Conservation (phyloP, 768 basidiomycete species). For the Termitomyces sp. region DNA sequence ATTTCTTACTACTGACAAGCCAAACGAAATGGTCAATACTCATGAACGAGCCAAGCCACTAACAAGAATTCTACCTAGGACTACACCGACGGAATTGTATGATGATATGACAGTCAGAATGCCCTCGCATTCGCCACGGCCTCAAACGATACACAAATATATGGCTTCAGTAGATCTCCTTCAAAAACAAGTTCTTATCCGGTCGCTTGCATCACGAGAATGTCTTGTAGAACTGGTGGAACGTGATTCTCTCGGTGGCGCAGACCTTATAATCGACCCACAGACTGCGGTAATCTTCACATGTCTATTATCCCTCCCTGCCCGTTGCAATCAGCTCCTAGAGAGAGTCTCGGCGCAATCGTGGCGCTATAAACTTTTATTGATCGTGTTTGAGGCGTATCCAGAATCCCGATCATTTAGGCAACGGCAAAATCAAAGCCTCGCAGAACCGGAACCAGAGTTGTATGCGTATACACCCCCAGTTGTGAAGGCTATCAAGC, state of each 20-base stretch:
- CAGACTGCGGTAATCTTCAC: slow-evolving; percentile 43
- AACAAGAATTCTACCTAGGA: slow-evolving; percentile 9
- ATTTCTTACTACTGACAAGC: not conserved
- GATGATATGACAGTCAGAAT: slow-evolving; percentile 40
- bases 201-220: slow-evolving; percentile 35
- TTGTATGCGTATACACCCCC: slow-evolving; percentile 58
- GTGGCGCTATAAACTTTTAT: slow-evolving; percentile 52
- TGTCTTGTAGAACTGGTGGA: slow-evolving; percentile 58
- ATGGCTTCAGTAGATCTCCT: slow-evolving; percentile 63
- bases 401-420: slow-evolving; percentile 36
- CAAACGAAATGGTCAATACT: not conserved
- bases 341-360: slow-evolving; percentile 45
- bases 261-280: slow-evolving; percentile 64
- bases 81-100: slow-evolving; percentile 34
- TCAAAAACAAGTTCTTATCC: slow-evolving; percentile 60
- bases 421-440: not conserved
- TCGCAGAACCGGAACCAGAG: slow-evolving; percentile 8
- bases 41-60: not conserved
- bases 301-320: slow-evolving; percentile 25
- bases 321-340: slow-evolving; percentile 38
- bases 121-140: slow-evolving; percentile 24
- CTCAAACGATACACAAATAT: slow-evolving; percentile 49
- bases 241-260: slow-evolving; percentile 50
- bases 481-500: slow-evolving; percentile 63
- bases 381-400: slow-evolving; percentile 66